phyloP scores from a whole-genome alignment of 148 eudicot species.

The Rhododendron ovatum region DNA sequence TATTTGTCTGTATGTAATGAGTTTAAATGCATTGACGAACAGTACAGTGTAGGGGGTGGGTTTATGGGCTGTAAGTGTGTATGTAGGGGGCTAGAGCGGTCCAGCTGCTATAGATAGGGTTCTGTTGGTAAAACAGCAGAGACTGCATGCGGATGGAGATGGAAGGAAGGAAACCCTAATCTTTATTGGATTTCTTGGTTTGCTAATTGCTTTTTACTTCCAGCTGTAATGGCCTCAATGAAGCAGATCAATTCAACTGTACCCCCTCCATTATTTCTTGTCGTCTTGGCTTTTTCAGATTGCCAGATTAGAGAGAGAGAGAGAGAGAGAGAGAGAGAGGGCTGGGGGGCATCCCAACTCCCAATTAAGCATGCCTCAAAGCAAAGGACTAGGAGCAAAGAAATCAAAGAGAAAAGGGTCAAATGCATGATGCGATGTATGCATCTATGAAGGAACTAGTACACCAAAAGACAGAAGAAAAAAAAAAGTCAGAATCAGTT shows the following conservation, averaged over 20 bases:
- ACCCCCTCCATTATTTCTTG: not conserved
- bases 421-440: no score
- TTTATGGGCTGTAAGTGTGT: not conserved
- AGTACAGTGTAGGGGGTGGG: not conserved
- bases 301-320: not conserved
- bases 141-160: not conserved
- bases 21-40: not conserved
- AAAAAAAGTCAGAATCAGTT: no score
- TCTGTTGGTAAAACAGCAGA: not conserved
- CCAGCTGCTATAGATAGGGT: not conserved
- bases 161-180: not conserved
- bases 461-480: no score
- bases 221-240: not conserved
- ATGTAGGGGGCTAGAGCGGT: not conserved
- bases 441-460: no score
- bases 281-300: not conserved
- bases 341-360: not conserved
- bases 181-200: not conserved
- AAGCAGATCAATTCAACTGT: not conserved
- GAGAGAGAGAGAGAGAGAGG: not conserved
- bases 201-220: not conserved
- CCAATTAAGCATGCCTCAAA: not conserved
- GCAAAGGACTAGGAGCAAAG: not conserved
- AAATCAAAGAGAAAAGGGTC: not conserved
- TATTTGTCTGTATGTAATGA: not conserved